Evolutionary conservation across 306 rosid genomes (phyloP).

Genomic region (Vicia faba): DNA sequence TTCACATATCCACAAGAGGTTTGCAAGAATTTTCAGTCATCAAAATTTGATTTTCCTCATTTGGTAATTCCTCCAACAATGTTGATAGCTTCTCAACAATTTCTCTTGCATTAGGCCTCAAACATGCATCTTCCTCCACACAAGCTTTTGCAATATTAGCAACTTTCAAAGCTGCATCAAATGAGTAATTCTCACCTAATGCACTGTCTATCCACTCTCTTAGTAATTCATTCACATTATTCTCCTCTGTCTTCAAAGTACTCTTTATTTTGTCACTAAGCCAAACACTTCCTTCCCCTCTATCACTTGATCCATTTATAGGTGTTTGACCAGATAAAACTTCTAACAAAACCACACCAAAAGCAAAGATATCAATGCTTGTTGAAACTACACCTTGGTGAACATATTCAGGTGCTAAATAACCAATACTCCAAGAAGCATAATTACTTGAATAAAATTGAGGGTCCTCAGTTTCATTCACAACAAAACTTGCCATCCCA

Average conservation of each 20-base stretch:
- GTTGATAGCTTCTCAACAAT: constrained; percentile 64
- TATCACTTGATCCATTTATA: constrained; percentile 52
- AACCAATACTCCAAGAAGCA: constrained; percentile 60
- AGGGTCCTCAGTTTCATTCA: constrained; percentile 51
- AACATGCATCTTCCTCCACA: constrained; percentile 60
- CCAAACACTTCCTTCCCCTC: constrained; percentile 56
- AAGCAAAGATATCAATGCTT: constrained; percentile 69
- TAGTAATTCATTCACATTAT: constrained; percentile 61
- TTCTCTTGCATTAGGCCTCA: constrained; percentile 73
- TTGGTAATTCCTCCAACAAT: constrained; percentile 61
- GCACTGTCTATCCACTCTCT: constrained; percentile 83
- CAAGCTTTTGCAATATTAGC: constrained; percentile 75
- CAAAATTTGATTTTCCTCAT: constrained; percentile 50
- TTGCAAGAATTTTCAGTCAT: constrained; percentile 71
- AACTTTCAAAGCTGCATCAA: constrained; percentile 62
- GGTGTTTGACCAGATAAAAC: constrained; percentile 67
- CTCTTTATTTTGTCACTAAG: constrained; percentile 58
- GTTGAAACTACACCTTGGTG: constrained; percentile 70
- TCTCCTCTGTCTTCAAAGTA: constrained; percentile 52
- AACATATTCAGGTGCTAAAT: constrained; percentile 73
- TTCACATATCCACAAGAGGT: constrained; percentile 58
- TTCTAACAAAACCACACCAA: constrained; percentile 76
- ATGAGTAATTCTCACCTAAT: constrained; percentile 64
- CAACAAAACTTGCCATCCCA: constrained; percentile 70
- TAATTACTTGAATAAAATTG: constrained; percentile 51